Conservation (phyloP, 257 asterid genomes). For the Gentiana straminea region DNA sequence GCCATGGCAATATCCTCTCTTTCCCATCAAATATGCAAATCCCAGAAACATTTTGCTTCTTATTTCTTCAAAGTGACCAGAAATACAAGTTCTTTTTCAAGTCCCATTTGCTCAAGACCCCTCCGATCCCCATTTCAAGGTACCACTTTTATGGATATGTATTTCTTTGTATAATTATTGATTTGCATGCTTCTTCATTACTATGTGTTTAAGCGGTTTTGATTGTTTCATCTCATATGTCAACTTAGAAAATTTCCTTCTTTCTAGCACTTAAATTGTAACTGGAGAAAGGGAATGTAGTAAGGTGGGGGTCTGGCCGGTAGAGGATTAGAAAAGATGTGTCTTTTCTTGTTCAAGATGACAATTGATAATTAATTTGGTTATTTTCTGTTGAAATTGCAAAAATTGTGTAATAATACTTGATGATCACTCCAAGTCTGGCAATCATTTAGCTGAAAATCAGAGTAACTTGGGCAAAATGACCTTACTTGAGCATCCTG, state of each 20-base stretch:
- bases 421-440: no score
- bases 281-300: not conserved
- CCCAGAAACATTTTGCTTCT: constrained; percentile 7
- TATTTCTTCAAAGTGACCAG: constrained; percentile 12
- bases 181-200: not conserved
- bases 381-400: not conserved
- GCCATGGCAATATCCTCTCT: constrained; percentile 29
- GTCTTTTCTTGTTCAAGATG: constrained; percentile 3
- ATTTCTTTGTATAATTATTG: not conserved
- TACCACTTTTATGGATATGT: not conserved
- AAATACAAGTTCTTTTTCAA: constrained; percentile 11
- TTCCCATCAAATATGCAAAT: constrained; percentile 25
- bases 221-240: not conserved
- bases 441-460: no score
- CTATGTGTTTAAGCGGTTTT: not conserved
- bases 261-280: not conserved
- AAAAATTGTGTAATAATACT: no score
- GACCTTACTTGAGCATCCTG: no score
- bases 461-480: no score
- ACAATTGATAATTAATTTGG: constrained; percentile 1
- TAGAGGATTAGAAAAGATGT: constrained; percentile 2
- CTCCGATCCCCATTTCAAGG: constrained; percentile 31
- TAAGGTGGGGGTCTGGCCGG: constrained; percentile 1
- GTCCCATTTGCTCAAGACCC: constrained; percentile 21
- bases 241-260: not conserved